Conservation (phyloP, 805 yeast genomes). For the Myxozyma udenii region DNA sequence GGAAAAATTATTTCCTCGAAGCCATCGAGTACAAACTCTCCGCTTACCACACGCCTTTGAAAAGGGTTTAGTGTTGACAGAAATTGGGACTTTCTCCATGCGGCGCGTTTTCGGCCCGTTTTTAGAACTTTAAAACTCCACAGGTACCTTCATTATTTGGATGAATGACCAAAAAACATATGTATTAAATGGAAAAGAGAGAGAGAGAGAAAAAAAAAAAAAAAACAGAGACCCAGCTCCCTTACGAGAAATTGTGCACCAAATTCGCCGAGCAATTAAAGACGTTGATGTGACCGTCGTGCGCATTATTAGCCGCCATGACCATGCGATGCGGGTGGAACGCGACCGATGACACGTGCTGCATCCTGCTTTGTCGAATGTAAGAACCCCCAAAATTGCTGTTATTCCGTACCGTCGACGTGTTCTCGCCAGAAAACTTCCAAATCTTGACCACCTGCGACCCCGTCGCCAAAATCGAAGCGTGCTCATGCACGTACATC, state of each 20-base stretch:
- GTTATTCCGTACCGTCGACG: conserved; percentile 57
- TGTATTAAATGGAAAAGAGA: too few relatives aligned
- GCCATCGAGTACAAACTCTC: too few relatives aligned
- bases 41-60: too few relatives aligned
- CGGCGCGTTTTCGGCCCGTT: too few relatives aligned
- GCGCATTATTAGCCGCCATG: conserved; percentile 79
- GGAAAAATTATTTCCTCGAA: too few relatives aligned
- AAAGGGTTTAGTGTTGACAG: too few relatives aligned
- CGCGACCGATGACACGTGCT: conserved; percentile 61
- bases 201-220: too few relatives aligned
- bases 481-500: conserved; percentile 89
- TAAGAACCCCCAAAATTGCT: conserved; percentile 28
- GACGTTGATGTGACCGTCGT: conserved; percentile 67
- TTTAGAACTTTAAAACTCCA: too few relatives aligned
- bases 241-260: conserved; percentile 22
- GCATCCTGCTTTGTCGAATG: conserved; percentile 37
- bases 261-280: conserved; percentile 41
- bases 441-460: conserved; percentile 74
- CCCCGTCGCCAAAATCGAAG: conserved; percentile 89
- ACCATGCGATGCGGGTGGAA: conserved; percentile 95
- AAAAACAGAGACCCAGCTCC: too few relatives aligned
- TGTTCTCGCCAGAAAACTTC: conserved; percentile 77
- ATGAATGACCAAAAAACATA: too few relatives aligned
- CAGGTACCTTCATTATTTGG: too few relatives aligned
- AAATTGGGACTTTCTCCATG: too few relatives aligned